phyloP scores from a whole-genome alignment of 2,329 filamentous ascomycete genomes.

The Escovopsis sp. region DNA sequence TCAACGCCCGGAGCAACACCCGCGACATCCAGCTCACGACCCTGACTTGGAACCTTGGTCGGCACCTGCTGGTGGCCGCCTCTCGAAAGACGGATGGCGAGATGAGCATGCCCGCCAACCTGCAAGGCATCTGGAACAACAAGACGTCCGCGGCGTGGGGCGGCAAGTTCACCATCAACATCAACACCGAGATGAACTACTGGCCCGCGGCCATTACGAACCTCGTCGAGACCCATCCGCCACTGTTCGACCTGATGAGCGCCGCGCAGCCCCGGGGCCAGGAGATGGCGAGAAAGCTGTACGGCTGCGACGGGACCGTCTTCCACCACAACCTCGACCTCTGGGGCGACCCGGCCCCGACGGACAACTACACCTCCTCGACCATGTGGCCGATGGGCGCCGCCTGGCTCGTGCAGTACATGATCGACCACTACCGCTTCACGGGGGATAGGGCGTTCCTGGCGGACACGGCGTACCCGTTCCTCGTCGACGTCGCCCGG shows the following conservation, averaged over 20 bases:
- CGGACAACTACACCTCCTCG: conserved; percentile 10
- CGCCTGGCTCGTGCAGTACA: conserved; percentile 25
- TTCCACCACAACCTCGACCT: conserved; percentile 20
- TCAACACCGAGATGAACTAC: conserved; percentile 36
- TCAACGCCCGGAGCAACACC: conserved; percentile 2
- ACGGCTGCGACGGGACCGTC: conserved; percentile 17
- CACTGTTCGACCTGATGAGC: conserved; percentile 13
- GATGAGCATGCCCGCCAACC: conserved; percentile 13
- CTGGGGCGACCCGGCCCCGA: conserved; percentile 19
- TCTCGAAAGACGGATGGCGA: conserved; percentile 9
- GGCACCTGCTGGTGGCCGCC: conserved; percentile 11
- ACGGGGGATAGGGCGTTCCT: conserved; percentile 12
- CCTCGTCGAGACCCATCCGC: conserved; percentile 21
- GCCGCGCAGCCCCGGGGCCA: conserved; percentile 19
- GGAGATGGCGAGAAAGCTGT: conserved; percentile 17
- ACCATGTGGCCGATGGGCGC: conserved; percentile 25
- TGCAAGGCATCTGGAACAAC: conserved; percentile 16
- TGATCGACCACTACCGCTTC: conserved; percentile 25
- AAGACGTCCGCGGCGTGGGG: conserved; percentile 21
- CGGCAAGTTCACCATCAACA: conserved; percentile 31
- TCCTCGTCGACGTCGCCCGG: conserved; percentile 15
- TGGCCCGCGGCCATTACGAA: conserved; percentile 21
- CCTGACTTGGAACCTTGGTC: conserved; percentile 14
- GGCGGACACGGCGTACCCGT: conserved; percentile 12
- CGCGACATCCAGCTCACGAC: conserved; percentile 10